Base-by-base conservation (phyloP, 257 asterid species). In the Jaltomata sinuosa region DNA sequence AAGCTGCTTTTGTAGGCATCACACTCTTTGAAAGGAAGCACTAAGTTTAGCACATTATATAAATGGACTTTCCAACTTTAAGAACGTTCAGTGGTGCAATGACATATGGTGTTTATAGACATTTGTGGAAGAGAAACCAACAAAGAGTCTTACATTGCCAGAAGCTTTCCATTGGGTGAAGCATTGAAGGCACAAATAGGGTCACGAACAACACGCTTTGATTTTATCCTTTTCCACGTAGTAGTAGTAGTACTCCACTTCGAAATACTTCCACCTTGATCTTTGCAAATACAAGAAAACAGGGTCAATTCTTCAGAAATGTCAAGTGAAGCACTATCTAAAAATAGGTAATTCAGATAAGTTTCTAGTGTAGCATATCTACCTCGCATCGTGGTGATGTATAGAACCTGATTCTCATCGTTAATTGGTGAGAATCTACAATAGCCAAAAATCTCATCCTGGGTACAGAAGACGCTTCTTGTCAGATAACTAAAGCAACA, bases 131-230 rank as follows among this genome's bases (percentile, higher is more conserved):
- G 59, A 49, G 82, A 77, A 49, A 29, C 62, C 45, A 29, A 49
- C 40, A 49, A 49, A 77, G 59, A 22, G 86, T 80, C 97, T 94
- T 90, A 97, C 98, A 94, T 49, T 59, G 97, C 97, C 84, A 97
- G 94, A 83, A 88, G 87, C 87, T 93, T 94, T 81, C 98, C 98
- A 88, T 97, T 93, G 82, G 93, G 87, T 79, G 99, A 97, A 84
- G 93, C 92, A 86, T 90, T 93, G 84, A 95, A 94, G n/a, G 99
- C 94, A 90, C 88, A 94, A 88, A 96, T 71, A 81, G 98, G 91
- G 79, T 94, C 97, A 45, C 93, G 87, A 47, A 85, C 89, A 80
- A 93, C 89, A 32, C 49, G 89, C 38, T 92, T 87, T 82, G 99
- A 94, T 79, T 90, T 89, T 72, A 92, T 91, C 91, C 92, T 95